Percentiles rank a stretch among this genome's conserved stretches.
phyloP scores from a whole-genome alignment of 192 early-diverging fungal genomes.

The Backusella tarrabulga region DNA sequence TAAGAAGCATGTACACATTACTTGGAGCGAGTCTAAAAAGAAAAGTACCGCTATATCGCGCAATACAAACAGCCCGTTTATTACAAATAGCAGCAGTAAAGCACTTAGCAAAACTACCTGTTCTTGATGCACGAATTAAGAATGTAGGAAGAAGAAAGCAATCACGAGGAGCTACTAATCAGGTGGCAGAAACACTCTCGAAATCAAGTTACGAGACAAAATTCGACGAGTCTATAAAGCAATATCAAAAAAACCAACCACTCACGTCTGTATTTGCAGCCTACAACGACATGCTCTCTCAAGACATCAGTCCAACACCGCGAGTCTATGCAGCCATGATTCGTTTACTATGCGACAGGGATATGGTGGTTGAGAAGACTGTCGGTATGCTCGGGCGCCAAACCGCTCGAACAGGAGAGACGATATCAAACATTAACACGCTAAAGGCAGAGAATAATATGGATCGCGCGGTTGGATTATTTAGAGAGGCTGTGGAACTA shows the following conservation, averaged over 20 bases:
- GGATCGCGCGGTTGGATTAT: slow-evolving; percentile 30
- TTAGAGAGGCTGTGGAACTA: slow-evolving; percentile 22
- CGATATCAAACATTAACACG: neutral
- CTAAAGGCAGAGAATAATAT: slow-evolving; percentile 32
- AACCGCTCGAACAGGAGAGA: slow-evolving; percentile 14
- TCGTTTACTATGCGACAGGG: slow-evolving; percentile 23
- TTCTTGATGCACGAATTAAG: neutral
- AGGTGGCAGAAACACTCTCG: neutral
- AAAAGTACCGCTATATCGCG: neutral
- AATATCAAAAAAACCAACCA: slow-evolving; percentile 6
- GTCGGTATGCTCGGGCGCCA: slow-evolving; percentile 19
- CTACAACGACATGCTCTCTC: slow-evolving; percentile 26
- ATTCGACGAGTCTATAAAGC: neutral
- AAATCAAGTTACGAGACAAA: slow-evolving; percentile 21
- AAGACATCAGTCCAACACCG: slow-evolving; percentile 17
- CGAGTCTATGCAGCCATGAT: slow-evolving; percentile 31
- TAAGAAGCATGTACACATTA: neutral
- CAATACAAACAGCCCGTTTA: neutral
- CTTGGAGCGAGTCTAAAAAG: neutral
- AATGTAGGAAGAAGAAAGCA: neutral
- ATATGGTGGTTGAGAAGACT: slow-evolving; percentile 27
- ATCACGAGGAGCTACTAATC: neutral
- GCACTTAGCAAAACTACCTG: neutral
- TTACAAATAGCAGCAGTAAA: neutral
- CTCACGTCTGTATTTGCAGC: slow-evolving; percentile 14